Conservation (phyloP, 2,329 filamentous ascomycete genomes). For the Phaeosphaeriaceae sp. region DNA sequence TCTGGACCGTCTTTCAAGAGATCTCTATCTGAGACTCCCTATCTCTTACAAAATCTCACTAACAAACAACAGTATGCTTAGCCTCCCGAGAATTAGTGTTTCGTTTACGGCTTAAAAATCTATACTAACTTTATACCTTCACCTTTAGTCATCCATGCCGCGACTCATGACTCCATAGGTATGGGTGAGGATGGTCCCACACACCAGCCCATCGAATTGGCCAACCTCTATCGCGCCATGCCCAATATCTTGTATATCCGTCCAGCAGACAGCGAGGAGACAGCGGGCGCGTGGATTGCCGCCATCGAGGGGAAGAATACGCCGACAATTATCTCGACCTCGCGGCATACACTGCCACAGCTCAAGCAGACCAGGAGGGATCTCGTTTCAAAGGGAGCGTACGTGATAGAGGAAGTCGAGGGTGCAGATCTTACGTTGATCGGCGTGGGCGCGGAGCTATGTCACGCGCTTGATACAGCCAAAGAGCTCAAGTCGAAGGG, state of each 20-base stretch:
- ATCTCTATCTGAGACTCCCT: too few relatives aligned
- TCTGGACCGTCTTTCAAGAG: too few relatives aligned
- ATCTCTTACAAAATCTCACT: too few relatives aligned
- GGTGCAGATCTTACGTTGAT: conserved; percentile 59
- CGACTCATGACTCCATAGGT: conserved; percentile 65
- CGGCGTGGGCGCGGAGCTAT: conserved; percentile 59
- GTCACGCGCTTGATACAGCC: conserved; percentile 54
- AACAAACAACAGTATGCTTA: too few relatives aligned
- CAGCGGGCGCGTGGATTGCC: conserved; percentile 60
- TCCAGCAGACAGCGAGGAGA: conserved; percentile 66
- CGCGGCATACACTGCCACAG: conserved; percentile 54
- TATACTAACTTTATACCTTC: too few relatives aligned
- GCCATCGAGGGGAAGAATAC: conserved; percentile 55
- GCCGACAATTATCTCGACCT: conserved; percentile 59
- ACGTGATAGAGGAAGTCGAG: conserved; percentile 54
- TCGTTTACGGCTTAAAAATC: too few relatives aligned
- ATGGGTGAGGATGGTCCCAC: conserved; percentile 68
- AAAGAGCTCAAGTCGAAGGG: conserved; percentile 48
- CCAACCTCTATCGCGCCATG: conserved; percentile 67
- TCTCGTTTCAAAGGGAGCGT: conserved; percentile 55
- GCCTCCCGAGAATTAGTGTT: too few relatives aligned
- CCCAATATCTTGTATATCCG: conserved; percentile 68
- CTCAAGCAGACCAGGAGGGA: conserved; percentile 51
- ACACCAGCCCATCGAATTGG: conserved; percentile 67
- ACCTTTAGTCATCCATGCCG: conserved; percentile 60